Evolutionary conservation across 2,329 filamentous ascomycete genomes (phyloP), one percentile per base, ranked within the genome.

Genomic region (Alternaria alternata): DNA sequence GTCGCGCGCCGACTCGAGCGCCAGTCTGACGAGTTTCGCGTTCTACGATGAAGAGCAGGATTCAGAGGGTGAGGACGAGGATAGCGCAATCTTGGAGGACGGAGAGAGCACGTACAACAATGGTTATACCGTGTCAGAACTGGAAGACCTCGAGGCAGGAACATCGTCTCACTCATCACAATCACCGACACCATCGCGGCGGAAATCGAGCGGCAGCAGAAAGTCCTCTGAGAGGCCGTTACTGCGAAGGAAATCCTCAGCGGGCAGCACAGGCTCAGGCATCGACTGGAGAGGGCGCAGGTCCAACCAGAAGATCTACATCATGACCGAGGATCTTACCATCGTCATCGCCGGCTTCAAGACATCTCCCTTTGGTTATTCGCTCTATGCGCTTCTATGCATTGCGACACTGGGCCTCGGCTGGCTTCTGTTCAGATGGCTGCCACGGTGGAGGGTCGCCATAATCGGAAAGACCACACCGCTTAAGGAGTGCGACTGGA

Each of bases 311-410:
- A 98, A 97, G 80, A 86, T 97, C 24, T 95, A 97, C 78, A 93
- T 99, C 79, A 84, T 89, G 59, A 96, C 92, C 42, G 95, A 99
- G 78, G 95, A 99, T 77, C 83, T 99, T 65, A 97, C 93, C 1
- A 93, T 97, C 70, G 94, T 94, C 28, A 88, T 98, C 73, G 93
- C 94, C 24, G 95, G 95, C 0, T 99, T 98, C 78, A 88, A 86
- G 51, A 97, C 93, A 4, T 94, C 90, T 64, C 78, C 80, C 4
- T 62, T 88, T 14, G 93, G 95, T 1, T 91, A 89, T 70, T 78
- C 85, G 2, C 64, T 88, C 0, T 98, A 98, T 75, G 69, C 89
- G 4, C 69, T 84, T 8, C 79, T 96, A 7, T 98, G 93, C 70
- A 69, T 90, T 16, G 73, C 88, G 5, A 93, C 93, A 0, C 80